Evolutionary conservation across 192 early-diverging fungal species (phyloP).

Genomic region (Coemansia sp.): DNA sequence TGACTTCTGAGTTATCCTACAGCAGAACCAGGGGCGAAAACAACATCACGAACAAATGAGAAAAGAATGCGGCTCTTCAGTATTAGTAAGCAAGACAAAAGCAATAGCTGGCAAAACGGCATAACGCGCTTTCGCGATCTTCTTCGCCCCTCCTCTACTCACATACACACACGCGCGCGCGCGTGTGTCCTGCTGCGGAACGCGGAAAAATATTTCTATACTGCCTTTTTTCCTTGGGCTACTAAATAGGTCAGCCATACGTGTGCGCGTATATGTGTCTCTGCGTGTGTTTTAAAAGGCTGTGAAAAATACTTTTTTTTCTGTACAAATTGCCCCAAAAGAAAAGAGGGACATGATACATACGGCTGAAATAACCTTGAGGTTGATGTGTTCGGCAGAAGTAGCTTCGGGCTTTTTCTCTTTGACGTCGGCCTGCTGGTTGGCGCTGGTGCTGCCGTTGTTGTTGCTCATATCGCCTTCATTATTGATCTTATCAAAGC

Average conservation of each 20-base stretch:
- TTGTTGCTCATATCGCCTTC: not conserved
- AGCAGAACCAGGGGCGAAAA: not conserved
- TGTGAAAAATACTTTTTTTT: not conserved
- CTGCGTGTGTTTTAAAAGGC: too few relatives aligned
- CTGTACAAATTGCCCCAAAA: too few relatives aligned
- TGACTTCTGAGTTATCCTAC: conserved; percentile 73
- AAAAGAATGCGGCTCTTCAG: not conserved
- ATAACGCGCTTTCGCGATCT: too few relatives aligned
- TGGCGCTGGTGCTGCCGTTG: not conserved
- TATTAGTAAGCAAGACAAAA: not conserved
- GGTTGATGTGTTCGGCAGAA: conserved; percentile 78
- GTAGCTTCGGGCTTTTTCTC: conserved; percentile 61
- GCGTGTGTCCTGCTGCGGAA: too few relatives aligned
- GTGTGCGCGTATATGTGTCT: too few relatives aligned
- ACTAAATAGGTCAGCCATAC: too few relatives aligned
- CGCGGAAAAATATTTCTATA: too few relatives aligned
- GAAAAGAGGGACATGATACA: conserved; percentile 23
- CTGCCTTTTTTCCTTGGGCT: too few relatives aligned
- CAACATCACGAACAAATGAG: not conserved
- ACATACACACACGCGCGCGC: too few relatives aligned
- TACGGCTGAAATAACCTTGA: conserved; percentile 88
- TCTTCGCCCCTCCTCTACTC: too few relatives aligned
- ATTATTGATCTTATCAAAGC: not conserved
- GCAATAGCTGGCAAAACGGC: too few relatives aligned
- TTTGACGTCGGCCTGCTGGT: conserved; percentile 38